These are phyloP conservation scores for Pythium insidiosum DNA, from an alignment of 352 stramenopile species.

Conservation along the genomic window DNA sequence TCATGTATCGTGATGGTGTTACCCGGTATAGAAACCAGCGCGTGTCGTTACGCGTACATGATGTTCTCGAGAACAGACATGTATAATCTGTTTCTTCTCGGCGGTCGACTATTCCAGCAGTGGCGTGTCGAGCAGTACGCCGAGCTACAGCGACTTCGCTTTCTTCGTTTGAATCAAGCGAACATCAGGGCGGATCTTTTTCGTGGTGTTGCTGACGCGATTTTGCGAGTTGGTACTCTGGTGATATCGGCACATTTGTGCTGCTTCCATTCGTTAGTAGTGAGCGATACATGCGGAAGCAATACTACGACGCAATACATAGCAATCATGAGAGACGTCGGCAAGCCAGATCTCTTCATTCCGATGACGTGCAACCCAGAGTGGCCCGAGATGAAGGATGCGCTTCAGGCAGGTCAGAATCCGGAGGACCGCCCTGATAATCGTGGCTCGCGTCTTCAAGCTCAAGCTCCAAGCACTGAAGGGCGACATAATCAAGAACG, in stretches of 20 bases:
- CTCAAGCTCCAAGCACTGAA: conserved; percentile 13
- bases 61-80: not conserved
- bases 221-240: not conserved
- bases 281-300: conserved; percentile 11
- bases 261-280: not conserved
- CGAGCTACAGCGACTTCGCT: not conserved
- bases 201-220: not conserved
- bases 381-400: conserved; percentile 26
- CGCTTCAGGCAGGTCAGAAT: conserved; percentile 1
- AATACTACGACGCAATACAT: conserved; percentile 25
- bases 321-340: conserved; percentile 19
- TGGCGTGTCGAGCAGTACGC: conserved; percentile 3
- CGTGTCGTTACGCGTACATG: not conserved
- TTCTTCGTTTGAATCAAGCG: not conserved
- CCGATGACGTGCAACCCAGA: conserved; percentile 39
- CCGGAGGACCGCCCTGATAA: conserved; percentile 13
- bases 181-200: not conserved
- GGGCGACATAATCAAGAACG: conserved; percentile 18
- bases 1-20: no score
- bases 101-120: not conserved
- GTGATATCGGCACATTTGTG: not conserved
- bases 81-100: not conserved
- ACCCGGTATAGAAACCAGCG: not conserved
- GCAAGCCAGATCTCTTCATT: conserved; percentile 32
- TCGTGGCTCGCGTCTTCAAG: conserved; percentile 16